phyloP scores from a whole-genome alignment of 2,329 filamentous ascomycete species.

The Pestalotiopsis sp. region DNA sequence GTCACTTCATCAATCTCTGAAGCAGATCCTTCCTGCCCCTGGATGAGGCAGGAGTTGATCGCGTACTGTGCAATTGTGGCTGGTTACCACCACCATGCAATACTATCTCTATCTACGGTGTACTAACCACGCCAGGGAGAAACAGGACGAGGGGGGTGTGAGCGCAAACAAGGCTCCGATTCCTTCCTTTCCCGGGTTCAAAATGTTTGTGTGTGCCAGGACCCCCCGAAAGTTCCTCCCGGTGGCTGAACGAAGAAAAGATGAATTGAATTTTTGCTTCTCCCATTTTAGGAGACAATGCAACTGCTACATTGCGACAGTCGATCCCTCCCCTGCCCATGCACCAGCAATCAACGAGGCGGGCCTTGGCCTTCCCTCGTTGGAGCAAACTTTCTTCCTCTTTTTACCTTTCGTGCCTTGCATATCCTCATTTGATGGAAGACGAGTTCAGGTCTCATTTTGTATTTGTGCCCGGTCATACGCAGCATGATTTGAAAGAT shows the following conservation, averaged over 20 bases:
- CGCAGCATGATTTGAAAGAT: background rate
- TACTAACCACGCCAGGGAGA: background rate
- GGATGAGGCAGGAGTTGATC: background rate
- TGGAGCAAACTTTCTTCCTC: background rate
- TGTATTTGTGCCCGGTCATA: background rate
- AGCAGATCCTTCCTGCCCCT: background rate
- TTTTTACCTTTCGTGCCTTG: conserved; percentile 3
- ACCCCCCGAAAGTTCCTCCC: background rate
- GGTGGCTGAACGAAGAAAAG: background rate
- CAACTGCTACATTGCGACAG: background rate
- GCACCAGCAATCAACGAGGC: background rate
- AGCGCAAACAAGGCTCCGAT: background rate
- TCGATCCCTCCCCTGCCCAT: background rate
- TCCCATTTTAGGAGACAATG: background rate
- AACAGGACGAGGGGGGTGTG: background rate
- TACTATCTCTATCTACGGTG: background rate
- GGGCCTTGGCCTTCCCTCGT: background rate
- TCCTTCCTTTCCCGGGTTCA: background rate
- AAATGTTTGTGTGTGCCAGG: background rate
- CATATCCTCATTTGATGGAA: background rate
- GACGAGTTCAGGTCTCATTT: background rate
- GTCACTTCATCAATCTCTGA: background rate
- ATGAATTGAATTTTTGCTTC: background rate
- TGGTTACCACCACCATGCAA: background rate
- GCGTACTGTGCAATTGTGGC: conserved; percentile 9